Evolutionary conservation across 2,329 filamentous ascomycete genomes (phyloP).

Genomic region (Claviceps africana): DNA sequence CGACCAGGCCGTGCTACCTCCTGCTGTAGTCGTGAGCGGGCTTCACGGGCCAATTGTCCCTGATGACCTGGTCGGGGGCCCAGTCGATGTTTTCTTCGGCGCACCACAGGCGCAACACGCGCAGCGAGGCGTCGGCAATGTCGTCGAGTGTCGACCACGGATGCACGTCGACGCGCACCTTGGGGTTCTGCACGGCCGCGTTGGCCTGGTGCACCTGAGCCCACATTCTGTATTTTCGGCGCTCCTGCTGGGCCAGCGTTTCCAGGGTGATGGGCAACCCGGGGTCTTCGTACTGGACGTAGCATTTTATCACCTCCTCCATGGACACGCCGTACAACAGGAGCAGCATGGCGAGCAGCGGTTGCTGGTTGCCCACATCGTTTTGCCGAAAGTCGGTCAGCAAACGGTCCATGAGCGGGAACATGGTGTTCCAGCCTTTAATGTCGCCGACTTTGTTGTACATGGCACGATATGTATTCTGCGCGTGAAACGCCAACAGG

Average conservation of each 20-base stretch:
- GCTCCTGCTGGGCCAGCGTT: conserved; percentile 14
- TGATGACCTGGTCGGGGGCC: conserved; percentile 23
- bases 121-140: conserved; percentile 23
- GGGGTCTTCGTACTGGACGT: conserved; percentile 12
- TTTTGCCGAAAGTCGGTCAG: conserved; percentile 25
- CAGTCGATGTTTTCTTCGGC: conserved; percentile 31
- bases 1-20: background rate
- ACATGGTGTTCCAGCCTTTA: conserved; percentile 27
- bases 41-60: conserved; percentile 11
- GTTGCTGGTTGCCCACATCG: conserved; percentile 19
- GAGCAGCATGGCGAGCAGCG: conserved; percentile 27
- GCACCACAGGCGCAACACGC: conserved; percentile 29
- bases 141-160: conserved; percentile 33
- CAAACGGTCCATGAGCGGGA: conserved; percentile 29
- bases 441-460: conserved; percentile 29
- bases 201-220: conserved; percentile 18
- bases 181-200: conserved; percentile 15
- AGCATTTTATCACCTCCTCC: conserved; percentile 30
- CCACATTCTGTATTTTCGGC: conserved; percentile 15
- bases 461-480: conserved; percentile 30
- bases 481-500: conserved; percentile 37
- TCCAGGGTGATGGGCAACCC: conserved; percentile 7
- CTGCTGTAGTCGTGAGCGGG: background rate
- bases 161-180: conserved; percentile 18
- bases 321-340: conserved; percentile 30